These are phyloP conservation scores for Solanum pennellii DNA, from an alignment of 257 asterid genomes.

Conservation along the genomic window DNA sequence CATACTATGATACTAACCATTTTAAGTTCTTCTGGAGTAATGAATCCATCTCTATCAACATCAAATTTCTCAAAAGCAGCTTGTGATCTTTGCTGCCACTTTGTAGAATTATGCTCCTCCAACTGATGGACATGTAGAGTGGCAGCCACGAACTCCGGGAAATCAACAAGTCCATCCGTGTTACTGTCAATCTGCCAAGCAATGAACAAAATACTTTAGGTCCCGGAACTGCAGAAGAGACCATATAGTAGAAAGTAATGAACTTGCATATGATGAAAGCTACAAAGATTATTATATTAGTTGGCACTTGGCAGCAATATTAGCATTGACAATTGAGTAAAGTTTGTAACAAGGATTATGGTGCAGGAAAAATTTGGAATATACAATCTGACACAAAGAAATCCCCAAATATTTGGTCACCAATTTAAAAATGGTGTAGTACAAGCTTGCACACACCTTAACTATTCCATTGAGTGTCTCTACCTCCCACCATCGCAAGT, in stretches of 20 bases:
- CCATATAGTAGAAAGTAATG: neutral
- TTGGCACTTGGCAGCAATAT: neutral
- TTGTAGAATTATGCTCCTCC: constrained; percentile 63
- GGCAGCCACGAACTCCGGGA: constrained; percentile 78
- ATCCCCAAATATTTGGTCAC: neutral
- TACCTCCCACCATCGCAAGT: neutral
- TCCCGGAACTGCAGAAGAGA: neutral
- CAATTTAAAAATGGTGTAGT: neutral
- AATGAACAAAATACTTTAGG: neutral
- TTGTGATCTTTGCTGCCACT: constrained; percentile 60
- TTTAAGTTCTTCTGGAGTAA: constrained; percentile 68
- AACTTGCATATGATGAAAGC: neutral
- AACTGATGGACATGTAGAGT: constrained; percentile 70
- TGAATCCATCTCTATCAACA: constrained; percentile 67
- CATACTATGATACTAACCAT: constrained; percentile 27
- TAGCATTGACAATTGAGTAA: neutral
- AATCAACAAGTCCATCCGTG: constrained; percentile 79
- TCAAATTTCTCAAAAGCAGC: constrained; percentile 79
- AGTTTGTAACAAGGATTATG: neutral
- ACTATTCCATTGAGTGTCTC: neutral
- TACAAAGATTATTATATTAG: neutral
- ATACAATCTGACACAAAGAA: neutral
- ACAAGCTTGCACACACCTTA: neutral
- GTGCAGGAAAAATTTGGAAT: neutral
- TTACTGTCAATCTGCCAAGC: constrained; percentile 67